phyloP scores from a whole-genome alignment of 2,329 filamentous ascomycete species.

The Aspergillus quadrilineatus region DNA sequence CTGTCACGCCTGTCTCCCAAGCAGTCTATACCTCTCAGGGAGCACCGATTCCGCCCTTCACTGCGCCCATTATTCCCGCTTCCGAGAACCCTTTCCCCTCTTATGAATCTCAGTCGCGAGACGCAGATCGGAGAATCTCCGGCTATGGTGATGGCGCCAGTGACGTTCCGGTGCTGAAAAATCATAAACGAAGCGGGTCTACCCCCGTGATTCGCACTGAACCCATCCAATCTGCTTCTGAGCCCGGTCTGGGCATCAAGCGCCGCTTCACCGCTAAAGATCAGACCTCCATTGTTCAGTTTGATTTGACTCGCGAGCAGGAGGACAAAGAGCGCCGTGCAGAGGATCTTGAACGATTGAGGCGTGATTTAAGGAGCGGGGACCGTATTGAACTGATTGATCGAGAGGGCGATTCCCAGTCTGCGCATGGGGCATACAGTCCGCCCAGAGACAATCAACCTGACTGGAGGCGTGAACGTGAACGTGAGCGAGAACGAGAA shows the following conservation, averaged over 20 bases:
- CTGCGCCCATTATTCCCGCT: slow-evolving; percentile 37
- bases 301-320: slow-evolving; percentile 59
- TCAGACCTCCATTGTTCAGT: slow-evolving; percentile 53
- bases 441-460: slow-evolving; percentile 18
- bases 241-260: slow-evolving; percentile 16
- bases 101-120: slow-evolving; percentile 18
- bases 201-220: slow-evolving; percentile 45
- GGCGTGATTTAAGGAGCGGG: slow-evolving; percentile 23
- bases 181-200: slow-evolving; percentile 46
- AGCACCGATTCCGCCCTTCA: slow-evolving; percentile 41
- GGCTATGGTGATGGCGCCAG: slow-evolving; percentile 15
- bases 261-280: slow-evolving; percentile 39
- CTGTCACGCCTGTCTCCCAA: slow-evolving; percentile 69
- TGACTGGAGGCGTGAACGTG: slow-evolving; percentile 3
- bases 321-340: slow-evolving; percentile 47
- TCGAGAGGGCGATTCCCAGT: slow-evolving; percentile 26
- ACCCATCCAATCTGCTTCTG: slow-evolving; percentile 24
- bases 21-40: slow-evolving; percentile 60
- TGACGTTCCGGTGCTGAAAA: neutral
- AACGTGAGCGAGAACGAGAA: neutral
- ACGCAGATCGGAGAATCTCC: slow-evolving; percentile 8
- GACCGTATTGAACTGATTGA: slow-evolving; percentile 29
- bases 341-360: slow-evolving; percentile 26
- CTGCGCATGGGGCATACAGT: slow-evolving; percentile 18
- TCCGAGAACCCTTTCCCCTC: slow-evolving; percentile 18